A percentile compares a stretch with the other conserved stretches of the same genome.
phyloP scores from a whole-genome alignment of 2,329 filamentous ascomycete species.

The Calonectria hongkongensis region DNA sequence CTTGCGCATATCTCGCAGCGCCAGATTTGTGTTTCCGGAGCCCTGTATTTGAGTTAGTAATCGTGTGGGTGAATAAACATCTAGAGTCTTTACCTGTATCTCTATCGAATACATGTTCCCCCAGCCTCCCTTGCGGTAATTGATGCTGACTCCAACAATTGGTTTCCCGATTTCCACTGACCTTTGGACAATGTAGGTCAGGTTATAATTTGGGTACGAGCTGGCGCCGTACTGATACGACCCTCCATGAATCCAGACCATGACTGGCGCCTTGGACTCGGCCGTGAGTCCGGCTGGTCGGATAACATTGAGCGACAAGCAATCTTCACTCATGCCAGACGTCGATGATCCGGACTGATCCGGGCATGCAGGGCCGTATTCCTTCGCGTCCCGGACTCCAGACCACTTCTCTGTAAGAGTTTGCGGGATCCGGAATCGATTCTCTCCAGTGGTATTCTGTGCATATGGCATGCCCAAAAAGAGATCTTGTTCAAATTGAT shows the following conservation, averaged over 20 bases:
- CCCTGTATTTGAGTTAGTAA: neutral
- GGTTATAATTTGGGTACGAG: slow-evolving; percentile 72
- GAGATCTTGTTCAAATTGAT: slow-evolving; percentile 1
- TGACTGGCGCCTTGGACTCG: slow-evolving; percentile 40
- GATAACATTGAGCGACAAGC: slow-evolving; percentile 57
- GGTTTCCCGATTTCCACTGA: slow-evolving; percentile 65
- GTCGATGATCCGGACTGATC: neutral
- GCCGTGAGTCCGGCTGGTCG: slow-evolving; percentile 49
- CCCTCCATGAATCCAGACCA: slow-evolving; percentile 57
- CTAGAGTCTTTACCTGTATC: neutral
- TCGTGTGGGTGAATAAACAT: too few relatives aligned
- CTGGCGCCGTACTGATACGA: slow-evolving; percentile 59
- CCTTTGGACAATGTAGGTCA: slow-evolving; percentile 71
- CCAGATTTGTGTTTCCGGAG: slow-evolving; percentile 19
- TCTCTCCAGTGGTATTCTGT: neutral
- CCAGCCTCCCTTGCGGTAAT: slow-evolving; percentile 27
- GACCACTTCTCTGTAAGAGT: neutral
- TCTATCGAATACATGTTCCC: slow-evolving; percentile 20
- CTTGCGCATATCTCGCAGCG: slow-evolving; percentile 4
- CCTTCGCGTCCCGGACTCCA: neutral
- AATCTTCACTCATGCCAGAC: slow-evolving; percentile 50
- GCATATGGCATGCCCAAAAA: slow-evolving; percentile 23
- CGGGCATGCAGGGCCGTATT: slow-evolving; percentile 6
- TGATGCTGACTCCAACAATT: slow-evolving; percentile 58
- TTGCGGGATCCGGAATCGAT: slow-evolving; percentile 5